Base-by-base conservation (phyloP, 2,329 filamentous ascomycete species). In the Colletotrichum zoysiae region DNA sequence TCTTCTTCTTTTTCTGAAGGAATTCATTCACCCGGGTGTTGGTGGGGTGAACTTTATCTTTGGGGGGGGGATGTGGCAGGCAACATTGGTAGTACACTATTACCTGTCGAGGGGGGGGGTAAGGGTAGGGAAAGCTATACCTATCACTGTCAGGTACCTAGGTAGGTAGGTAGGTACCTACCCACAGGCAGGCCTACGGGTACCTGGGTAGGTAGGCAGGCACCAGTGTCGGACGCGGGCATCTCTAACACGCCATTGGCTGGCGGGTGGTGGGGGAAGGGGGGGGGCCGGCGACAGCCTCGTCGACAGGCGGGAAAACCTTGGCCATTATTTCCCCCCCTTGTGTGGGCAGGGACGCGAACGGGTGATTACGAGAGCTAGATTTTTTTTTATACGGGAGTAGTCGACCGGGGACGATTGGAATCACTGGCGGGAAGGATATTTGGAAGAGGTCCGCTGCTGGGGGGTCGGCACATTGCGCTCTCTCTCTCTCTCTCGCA, bases 161-260 rank as follows among this genome's bases (percentile, higher is more conserved):
- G 26, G 26, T 26, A 26, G 26, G 26, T 26, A 11, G 18, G 18
- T 46, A 42, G 40, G 14, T 18, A 42, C 38, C 38, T 14, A 40
- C n/a, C n/a, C n/a, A n/a, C n/a, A n/a, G n/a, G n/a, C 38, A 11
- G 12, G 16, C 14, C 14, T 3, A 30, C 30, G 30, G 30, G 30
- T 30, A 30, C 30, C 30, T 30, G 30, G 30, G 30, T 5, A 30
- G 30, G 30, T 5, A 51, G 60, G 60, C 60, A 51, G 60, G 60
- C 60, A 63, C 23, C 60, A 38, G 35, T 46, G 38, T 51, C 11
- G 3, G 18, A 35, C 18, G 12, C 12, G 44, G 26, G 16, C 38
- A 55, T 67, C 68, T 71, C 65, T 71, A 68, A 71, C 65, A 71
- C 65, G 69, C 69, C 53, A 71, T 71, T 71, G 69, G 69, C n/a